These are phyloP conservation scores for Fusarium keratoplasticum DNA, from an alignment of 2,329 filamentous ascomycete species.

Conservation along the genomic window DNA sequence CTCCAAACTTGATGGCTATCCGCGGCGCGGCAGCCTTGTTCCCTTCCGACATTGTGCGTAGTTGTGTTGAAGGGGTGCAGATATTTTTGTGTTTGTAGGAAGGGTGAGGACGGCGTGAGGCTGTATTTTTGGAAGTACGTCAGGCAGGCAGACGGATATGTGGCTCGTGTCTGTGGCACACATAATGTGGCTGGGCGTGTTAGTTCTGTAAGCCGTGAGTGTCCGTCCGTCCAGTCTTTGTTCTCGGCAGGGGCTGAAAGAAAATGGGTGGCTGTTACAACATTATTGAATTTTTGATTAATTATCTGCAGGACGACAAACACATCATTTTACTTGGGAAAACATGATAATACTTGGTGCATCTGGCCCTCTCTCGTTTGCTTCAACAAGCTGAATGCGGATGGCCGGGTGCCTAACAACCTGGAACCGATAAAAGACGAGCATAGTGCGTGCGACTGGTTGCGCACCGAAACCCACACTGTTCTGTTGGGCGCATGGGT, in stretches of 20 bases:
- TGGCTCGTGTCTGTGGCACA: not conserved
- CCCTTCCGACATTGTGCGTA: slow-evolving; percentile 38
- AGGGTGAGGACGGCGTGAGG: not conserved
- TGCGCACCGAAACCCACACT: slow-evolving; percentile 1
- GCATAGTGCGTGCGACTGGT: not conserved
- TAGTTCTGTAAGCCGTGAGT: not conserved
- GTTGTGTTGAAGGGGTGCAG: not conserved
- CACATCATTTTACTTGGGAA: not conserved
- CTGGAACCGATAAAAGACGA: not conserved
- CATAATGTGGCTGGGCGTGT: not conserved
- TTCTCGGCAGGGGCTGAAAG: not conserved
- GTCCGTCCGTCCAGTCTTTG: not conserved
- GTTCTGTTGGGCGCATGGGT: slow-evolving; percentile 11
- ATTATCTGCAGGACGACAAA: not conserved
- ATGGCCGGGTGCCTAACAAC: not conserved
- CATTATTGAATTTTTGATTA: not conserved
- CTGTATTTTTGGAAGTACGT: slow-evolving; percentile 16
- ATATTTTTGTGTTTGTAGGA: not conserved
- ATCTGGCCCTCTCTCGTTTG: not conserved
- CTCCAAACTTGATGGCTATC: slow-evolving; percentile 63
- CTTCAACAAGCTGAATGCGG: not conserved
- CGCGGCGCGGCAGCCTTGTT: slow-evolving; percentile 47
- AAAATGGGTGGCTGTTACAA: not conserved
- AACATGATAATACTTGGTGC: not conserved
- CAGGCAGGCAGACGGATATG: not conserved